A percentile compares a stretch with the other conserved stretches of the same genome.
These are phyloP conservation scores for Kitagawia praeruptora DNA, from an alignment of 129 eudicot genomes.

Conservation along the genomic window DNA sequence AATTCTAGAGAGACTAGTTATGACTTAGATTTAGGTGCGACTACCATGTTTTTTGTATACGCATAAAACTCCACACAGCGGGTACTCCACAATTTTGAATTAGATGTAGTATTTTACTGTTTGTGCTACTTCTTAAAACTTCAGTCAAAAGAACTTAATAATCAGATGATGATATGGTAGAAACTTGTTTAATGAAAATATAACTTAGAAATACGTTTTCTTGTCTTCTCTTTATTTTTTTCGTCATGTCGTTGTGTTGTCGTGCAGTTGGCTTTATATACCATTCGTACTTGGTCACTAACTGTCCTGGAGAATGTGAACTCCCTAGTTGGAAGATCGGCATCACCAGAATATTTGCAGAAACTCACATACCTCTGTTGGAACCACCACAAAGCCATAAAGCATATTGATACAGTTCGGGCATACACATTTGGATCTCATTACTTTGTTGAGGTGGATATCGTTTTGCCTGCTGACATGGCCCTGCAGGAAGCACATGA, in stretches of 20 bases:
- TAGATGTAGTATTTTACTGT: background rate
- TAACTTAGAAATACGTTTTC: background rate
- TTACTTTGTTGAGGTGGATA: constrained; percentile 80
- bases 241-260: background rate
- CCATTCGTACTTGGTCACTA: constrained; percentile 82
- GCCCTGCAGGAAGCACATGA: constrained; percentile 69
- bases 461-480: constrained; percentile 62
- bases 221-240: background rate
- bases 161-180: background rate
- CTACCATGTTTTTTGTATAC: background rate
- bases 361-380: constrained; percentile 81
- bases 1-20: background rate
- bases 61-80: background rate
- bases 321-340: constrained; percentile 73
- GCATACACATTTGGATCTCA: constrained; percentile 88
- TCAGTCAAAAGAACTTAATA: background rate
- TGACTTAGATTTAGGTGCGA: background rate
- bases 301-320: constrained; percentile 80
- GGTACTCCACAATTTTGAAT: background rate
- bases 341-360: constrained; percentile 74
- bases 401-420: constrained; percentile 68
- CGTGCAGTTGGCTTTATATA: constrained; percentile 65
- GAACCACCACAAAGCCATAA: constrained; percentile 85
- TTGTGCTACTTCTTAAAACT: background rate
- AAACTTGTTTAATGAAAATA: background rate